A percentile compares a stretch with the other conserved stretches of the same genome.
phyloP scores from a whole-genome alignment of 2,329 filamentous ascomycete genomes.

The Mariannaea sp. region DNA sequence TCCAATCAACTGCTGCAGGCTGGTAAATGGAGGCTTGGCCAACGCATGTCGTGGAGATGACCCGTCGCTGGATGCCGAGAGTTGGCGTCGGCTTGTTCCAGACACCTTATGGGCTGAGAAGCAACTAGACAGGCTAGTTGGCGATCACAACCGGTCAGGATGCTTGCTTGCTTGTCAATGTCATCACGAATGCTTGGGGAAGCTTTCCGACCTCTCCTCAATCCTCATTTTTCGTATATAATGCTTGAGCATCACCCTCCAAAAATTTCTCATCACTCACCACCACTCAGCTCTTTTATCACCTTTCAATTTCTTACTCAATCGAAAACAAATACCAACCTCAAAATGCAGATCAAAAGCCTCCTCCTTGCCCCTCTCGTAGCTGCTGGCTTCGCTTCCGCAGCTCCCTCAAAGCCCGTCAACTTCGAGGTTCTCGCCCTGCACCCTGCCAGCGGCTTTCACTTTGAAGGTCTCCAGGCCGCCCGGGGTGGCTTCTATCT shows the following conservation, averaged over 20 bases:
- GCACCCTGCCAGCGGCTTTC: slow-evolving; percentile 54
- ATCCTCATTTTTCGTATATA: not conserved
- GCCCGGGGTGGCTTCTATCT: slow-evolving; percentile 50
- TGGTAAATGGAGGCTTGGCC: not conserved
- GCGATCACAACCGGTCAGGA: not conserved
- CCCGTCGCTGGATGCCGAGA: not conserved
- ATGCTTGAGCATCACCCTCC: not conserved
- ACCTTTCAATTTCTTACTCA: not conserved
- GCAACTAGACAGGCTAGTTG: not conserved
- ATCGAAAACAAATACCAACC: not conserved
- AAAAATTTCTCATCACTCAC: not conserved
- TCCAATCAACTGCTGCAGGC: not conserved
- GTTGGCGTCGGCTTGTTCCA: not conserved
- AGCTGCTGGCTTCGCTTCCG: slow-evolving; percentile 37
- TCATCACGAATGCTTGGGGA: not conserved
- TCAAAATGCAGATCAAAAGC: slow-evolving; percentile 39
- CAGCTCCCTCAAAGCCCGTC: slow-evolving; percentile 35
- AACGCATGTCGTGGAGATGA: not conserved
- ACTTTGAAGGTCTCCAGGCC: slow-evolving; percentile 54
- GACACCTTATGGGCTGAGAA: not conserved
- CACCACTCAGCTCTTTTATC: not conserved
- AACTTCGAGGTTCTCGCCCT: slow-evolving; percentile 57
- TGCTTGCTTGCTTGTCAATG: not conserved
- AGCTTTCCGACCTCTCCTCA: not conserved
- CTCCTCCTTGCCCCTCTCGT: slow-evolving; percentile 34